These are phyloP conservation scores for Clonostachys solani DNA, from an alignment of 2,329 filamentous ascomycete genomes.

Conservation along the genomic window DNA sequence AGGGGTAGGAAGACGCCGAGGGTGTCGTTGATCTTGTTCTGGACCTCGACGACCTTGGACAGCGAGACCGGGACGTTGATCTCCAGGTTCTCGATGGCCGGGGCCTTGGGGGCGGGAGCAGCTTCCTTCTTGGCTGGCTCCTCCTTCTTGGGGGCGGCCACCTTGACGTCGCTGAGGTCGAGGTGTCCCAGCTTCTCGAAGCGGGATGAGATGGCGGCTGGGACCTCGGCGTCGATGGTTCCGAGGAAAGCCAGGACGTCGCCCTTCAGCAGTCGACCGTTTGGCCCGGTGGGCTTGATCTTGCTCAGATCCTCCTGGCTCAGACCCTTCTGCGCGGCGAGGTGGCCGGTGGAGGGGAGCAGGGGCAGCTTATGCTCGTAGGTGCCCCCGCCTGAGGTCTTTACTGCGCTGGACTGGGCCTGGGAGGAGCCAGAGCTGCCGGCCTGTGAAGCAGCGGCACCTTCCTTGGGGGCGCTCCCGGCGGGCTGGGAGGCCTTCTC, in stretches of 20 bases:
- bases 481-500: conserved; percentile 32
- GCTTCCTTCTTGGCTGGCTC: conserved; percentile 29
- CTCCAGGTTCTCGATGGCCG: conserved; percentile 43
- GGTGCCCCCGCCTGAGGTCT: conserved; percentile 38
- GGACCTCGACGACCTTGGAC: conserved; percentile 71
- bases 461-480: conserved; percentile 13
- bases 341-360: conserved; percentile 77
- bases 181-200: conserved; percentile 77
- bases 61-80: conserved; percentile 76
- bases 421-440: neutral
- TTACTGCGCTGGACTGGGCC: conserved; percentile 9
- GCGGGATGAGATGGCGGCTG: conserved; percentile 64
- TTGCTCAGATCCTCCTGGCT: conserved; percentile 70
- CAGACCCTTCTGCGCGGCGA: conserved; percentile 76
- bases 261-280: conserved; percentile 87
- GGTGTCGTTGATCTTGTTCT: conserved; percentile 72
- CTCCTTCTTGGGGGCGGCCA: conserved; percentile 48
- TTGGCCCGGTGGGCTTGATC: conserved; percentile 84
- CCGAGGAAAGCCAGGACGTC: conserved; percentile 91
- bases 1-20: conserved; percentile 80
- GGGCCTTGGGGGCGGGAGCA: conserved; percentile 16
- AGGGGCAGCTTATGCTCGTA: conserved; percentile 68
- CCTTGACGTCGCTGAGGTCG: conserved; percentile 93
- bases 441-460: conserved; percentile 5
- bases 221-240: conserved; percentile 66